Base-by-base conservation (phyloP, 768 basidiomycete genomes). In the Hygrocybe punicea region DNA sequence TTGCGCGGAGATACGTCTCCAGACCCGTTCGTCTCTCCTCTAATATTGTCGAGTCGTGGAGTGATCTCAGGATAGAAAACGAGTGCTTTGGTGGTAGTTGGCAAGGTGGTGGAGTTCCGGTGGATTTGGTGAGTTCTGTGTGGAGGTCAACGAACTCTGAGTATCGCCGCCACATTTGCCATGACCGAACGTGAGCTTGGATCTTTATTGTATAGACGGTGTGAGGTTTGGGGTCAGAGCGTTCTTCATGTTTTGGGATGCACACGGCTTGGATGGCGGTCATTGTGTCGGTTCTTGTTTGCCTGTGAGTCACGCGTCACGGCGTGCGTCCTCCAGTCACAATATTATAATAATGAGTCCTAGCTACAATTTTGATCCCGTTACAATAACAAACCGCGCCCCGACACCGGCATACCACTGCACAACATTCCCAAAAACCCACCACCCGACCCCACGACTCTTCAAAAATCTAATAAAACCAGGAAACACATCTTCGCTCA, bases 131-230 rank as follows among this genome's bases (percentile, higher is more conserved):
- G 64, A 97, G 83, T 65, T 94, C 89, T 7, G 82, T 81, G 70
- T 95, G 83, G 6, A 98, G 84, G 64, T 91, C 86, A 67, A 82
- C 85, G 73, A 98, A 98, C 73, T 97, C 93, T 42, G 92, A 94
- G 75, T 98, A 98, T 50, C 96, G 89, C 57, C 89, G 80, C 85
- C 89, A 91, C 80, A 97, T 90, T 56, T 88, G 84, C 94, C 95
- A 98, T 68, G 91, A 87, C 59, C 91, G 86, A 25, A 93, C 90
- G 55, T 91, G 85, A 6, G 93, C 93, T 63, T 89, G 84, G 63
- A 98, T 85, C 65, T 87, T 82, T 68, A 96, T 89, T 60, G 80
- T 80, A 74, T 88, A 96, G 63, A 89, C 91, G 56, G 81, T 80
- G 67, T 95, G 91, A n/a, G 84, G 73, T 65, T 89, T 91, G 62